These are phyloP conservation scores for Mycosphaerelloides madeirae DNA, from an alignment of 2,329 filamentous ascomycete genomes.

Conservation along the genomic window DNA sequence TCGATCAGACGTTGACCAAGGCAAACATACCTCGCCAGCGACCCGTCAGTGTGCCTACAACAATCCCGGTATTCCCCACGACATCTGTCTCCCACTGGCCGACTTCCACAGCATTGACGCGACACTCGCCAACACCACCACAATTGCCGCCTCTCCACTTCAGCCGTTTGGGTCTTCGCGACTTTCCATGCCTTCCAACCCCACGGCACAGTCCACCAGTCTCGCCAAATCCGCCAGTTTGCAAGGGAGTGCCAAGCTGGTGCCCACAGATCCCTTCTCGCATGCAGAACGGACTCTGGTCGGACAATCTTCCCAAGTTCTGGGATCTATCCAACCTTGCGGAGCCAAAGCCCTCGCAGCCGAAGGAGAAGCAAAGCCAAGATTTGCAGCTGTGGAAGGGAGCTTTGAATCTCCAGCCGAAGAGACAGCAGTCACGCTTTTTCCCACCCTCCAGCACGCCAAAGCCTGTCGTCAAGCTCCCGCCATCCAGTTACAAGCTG, in stretches of 20 bases:
- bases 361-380: constrained; percentile 2
- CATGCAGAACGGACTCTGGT: constrained; percentile 18
- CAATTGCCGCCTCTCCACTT: constrained; percentile 24
- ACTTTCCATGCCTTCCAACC: constrained; percentile 16
- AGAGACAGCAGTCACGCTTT: constrained; percentile 27
- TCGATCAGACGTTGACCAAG: constrained; percentile 24
- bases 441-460: constrained; percentile 20
- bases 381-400: constrained; percentile 21
- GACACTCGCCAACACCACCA: constrained; percentile 16
- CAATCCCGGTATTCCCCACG: constrained; percentile 4
- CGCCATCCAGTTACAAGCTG: constrained; percentile 19
- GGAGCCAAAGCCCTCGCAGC: constrained; percentile 12
- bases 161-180: constrained; percentile 14
- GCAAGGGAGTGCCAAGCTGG: constrained; percentile 22
- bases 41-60: background rate
- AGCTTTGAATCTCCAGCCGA: constrained; percentile 8
- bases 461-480: constrained; percentile 21
- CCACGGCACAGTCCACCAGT: constrained; percentile 7
- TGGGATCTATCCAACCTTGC: constrained; percentile 27
- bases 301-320: constrained; percentile 23
- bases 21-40: constrained; percentile 14
- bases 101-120: background rate
- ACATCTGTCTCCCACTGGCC: background rate
- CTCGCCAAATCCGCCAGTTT: constrained; percentile 4
- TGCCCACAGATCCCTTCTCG: constrained; percentile 26